A percentile compares a stretch with the other conserved stretches of the same genome.
Conservation (phyloP, 139 green algal species). For the Chlamydomonas sp. region DNA sequence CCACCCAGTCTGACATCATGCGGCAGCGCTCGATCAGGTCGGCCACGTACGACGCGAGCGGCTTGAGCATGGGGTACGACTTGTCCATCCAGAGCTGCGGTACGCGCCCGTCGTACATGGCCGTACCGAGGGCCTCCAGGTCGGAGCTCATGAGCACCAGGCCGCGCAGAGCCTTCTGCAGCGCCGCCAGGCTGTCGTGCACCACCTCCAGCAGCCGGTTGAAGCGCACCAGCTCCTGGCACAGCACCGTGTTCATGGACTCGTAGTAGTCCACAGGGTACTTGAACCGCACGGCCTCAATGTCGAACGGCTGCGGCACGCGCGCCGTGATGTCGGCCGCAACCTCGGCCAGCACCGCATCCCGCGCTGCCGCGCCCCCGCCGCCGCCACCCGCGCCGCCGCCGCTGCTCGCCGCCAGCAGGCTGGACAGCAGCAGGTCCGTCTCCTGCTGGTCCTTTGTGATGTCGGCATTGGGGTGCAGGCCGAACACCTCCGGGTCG, state of each 20-base stretch:
- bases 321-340: slow-evolving; percentile 67
- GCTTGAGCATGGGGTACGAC: slow-evolving; percentile 80
- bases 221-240: slow-evolving; percentile 84
- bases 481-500: slow-evolving; percentile 77
- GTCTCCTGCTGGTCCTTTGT: slow-evolving; percentile 82
- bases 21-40: slow-evolving; percentile 73
- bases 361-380: slow-evolving; percentile 53
- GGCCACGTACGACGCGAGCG: slow-evolving; percentile 73
- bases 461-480: slow-evolving; percentile 88
- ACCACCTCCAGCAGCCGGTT: slow-evolving; percentile 72
- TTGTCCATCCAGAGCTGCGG: slow-evolving; percentile 73
- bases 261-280: slow-evolving; percentile 87
- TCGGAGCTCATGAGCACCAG: slow-evolving; percentile 80
- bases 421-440: slow-evolving; percentile 65
- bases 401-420: slow-evolving; percentile 60
- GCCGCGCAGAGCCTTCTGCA: slow-evolving; percentile 57
- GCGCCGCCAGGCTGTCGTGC: slow-evolving; percentile 50
- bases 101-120: slow-evolving; percentile 67
- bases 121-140: slow-evolving; percentile 65
- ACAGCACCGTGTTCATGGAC: slow-evolving; percentile 87
- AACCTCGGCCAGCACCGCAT: slow-evolving; percentile 68
- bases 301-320: slow-evolving; percentile 74
- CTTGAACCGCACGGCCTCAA: slow-evolving; percentile 72
- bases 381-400: slow-evolving; percentile 24
- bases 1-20: slow-evolving; percentile 76